These are phyloP conservation scores for Cydonia oblonga DNA, from an alignment of 331 rosid genomes.

Conservation along the genomic window DNA sequence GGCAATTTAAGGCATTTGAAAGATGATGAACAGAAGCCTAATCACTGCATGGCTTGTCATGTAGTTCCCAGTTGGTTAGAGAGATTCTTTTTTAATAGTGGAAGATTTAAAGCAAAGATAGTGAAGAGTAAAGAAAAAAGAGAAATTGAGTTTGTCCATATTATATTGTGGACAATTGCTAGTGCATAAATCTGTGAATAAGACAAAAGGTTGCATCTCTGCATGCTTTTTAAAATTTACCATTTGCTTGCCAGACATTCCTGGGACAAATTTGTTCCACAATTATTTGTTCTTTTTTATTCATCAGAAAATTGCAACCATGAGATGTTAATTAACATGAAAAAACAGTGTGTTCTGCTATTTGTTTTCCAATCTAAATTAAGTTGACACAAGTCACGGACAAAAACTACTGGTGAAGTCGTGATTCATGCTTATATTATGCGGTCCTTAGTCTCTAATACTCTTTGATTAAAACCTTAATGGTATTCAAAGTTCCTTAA, in stretches of 20 bases:
- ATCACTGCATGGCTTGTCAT: constrained; percentile 5
- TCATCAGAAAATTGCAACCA: background rate
- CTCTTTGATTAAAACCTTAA: no score
- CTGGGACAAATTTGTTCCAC: background rate
- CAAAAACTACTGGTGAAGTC: background rate
- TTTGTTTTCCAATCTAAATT: background rate
- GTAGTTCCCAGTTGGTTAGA: background rate
- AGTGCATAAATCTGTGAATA: background rate
- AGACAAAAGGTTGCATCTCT: background rate
- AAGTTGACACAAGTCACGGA: background rate
- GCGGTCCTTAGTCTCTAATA: no score
- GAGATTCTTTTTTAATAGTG: background rate
- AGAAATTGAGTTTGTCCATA: background rate
- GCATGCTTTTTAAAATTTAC: background rate
- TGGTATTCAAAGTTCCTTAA: no score
- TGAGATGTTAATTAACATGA: background rate
- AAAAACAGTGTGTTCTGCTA: background rate
- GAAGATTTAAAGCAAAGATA: background rate
- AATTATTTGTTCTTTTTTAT: background rate
- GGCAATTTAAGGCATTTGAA: background rate
- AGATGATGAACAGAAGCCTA: background rate
- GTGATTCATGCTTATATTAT: background rate
- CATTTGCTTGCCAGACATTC: background rate
- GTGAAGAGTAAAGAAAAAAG: background rate
- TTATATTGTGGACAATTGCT: background rate